These are phyloP conservation scores for Zarea fungicola DNA, from an alignment of 2,329 filamentous ascomycete genomes.

Conservation along the genomic window DNA sequence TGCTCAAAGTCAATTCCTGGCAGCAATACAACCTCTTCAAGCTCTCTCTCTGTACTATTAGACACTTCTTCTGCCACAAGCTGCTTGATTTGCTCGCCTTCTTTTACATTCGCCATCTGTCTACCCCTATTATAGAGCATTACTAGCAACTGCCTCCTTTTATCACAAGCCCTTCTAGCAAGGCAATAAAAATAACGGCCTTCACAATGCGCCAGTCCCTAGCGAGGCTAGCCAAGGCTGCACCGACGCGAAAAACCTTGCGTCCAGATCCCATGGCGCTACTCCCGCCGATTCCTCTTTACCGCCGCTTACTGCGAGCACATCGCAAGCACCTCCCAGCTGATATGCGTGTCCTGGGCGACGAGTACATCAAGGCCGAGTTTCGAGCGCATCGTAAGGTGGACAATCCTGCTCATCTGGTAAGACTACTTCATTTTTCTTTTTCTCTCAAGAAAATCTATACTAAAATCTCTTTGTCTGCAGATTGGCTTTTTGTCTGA, in stretches of 20 bases:
- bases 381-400: conserved; percentile 78
- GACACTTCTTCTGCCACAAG: not conserved
- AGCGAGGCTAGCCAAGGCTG: conserved; percentile 33
- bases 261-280: conserved; percentile 54
- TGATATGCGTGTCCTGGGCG: conserved; percentile 77
- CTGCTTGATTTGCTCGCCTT: not conserved
- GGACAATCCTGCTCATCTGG: conserved; percentile 89
- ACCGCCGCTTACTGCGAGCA: conserved; percentile 78
- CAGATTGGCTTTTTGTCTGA: conserved; percentile 94
- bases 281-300: conserved; percentile 82
- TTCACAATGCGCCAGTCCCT: conserved; percentile 24
- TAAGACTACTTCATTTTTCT: conserved; percentile 36
- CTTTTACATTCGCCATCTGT: too few relatives aligned
- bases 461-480: not conserved
- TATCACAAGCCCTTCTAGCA: not conserved
- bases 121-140: too few relatives aligned
- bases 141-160: too few relatives aligned
- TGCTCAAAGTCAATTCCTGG: too few relatives aligned
- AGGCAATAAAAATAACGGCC: not conserved
- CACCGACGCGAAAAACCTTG: conserved; percentile 27
- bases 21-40: too few relatives aligned
- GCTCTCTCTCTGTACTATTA: not conserved
- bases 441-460: not conserved
- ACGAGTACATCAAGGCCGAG: conserved; percentile 89
- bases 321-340: conserved; percentile 73